Evolutionary conservation across 345 rosid genomes (phyloP), one percentile per base, ranked within the genome.

Genomic region (Kandelia obovata): DNA sequence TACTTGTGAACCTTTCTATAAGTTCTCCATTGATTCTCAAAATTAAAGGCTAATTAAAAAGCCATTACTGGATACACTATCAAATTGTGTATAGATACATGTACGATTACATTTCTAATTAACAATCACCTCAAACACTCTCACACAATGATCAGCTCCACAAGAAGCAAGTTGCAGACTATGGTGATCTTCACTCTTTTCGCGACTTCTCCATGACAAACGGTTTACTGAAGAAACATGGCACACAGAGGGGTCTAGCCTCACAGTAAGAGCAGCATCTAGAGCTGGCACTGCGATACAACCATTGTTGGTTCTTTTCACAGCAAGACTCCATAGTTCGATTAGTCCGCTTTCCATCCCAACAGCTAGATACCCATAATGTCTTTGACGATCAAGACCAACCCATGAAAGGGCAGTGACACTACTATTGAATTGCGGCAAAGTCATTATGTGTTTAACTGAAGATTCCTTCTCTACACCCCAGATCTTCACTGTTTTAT

Each of bases 401-500:
- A 80, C 72, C 99, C 99, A 95, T 20, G 96, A 87, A 28, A 95
- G 78, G 32, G 97, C 89, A 1, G 96, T 92, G 64, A 92, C 88
- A 72, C 96, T 90, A 82, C 96, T 88, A 65, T 68, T 80, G 71
- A 90, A 90, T 43, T 49, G 90, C 19, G 92, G 92, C 62, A 92
- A 78, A 58, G 85, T 70, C 39, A 81, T 65, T 60, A 92, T 53
- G 69, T 66, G 96, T 51, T 79, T 87, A 62, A 90, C 85, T 0
- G 76, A 77, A 52, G 77, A 63, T 60, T 69, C 79, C 0, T 74
- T 77, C 71, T 83, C 88, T 5, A 87, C 77, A 9, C 85, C 83
- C 99, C 96, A 95, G 72, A 95, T 84, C 82, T 95, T 92, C 73
- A 95, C 96, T 2, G 93, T 88, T 81, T 87, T 95, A 78, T 95